These are phyloP conservation scores for Spatholobus suberectus DNA, from an alignment of 306 rosid genomes.

Conservation along the genomic window DNA sequence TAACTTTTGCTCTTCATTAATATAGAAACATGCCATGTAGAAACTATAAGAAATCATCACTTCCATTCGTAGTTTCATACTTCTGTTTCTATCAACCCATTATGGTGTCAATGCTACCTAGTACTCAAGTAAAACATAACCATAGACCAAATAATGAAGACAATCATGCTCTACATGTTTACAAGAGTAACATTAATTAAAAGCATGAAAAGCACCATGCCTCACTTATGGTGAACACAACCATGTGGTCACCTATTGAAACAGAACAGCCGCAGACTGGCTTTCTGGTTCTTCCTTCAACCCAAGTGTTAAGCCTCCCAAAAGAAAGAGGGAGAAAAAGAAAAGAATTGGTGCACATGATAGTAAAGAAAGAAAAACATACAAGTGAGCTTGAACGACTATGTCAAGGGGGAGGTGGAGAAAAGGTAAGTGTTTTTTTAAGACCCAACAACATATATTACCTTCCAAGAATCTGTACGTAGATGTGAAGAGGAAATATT, in stretches of 20 bases:
- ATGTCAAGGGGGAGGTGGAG: conserved; percentile 8
- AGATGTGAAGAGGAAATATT: conserved; percentile 93
- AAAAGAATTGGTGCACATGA: conserved; percentile 29
- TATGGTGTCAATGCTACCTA: not conserved
- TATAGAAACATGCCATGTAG: conserved; percentile 18
- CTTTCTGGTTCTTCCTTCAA: conserved; percentile 26
- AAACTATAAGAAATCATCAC: conserved; percentile 17
- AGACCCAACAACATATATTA: conserved; percentile 35
- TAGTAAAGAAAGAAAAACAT: conserved; percentile 31
- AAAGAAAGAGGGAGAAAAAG: conserved; percentile 23
- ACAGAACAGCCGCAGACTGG: not conserved
- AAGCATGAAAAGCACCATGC: conserved; percentile 6
- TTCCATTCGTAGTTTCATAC: not conserved
- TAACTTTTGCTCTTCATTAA: conserved; percentile 18
- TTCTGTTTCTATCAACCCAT: not conserved
- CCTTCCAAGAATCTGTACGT: conserved; percentile 75
- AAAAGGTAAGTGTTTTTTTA: conserved; percentile 15
- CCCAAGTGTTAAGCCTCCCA: conserved; percentile 16
- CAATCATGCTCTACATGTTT: not conserved
- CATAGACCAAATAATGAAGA: conserved; percentile 24
- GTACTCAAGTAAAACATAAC: conserved; percentile 9
- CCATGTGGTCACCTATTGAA: conserved; percentile 16
- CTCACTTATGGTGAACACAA: conserved; percentile 24
- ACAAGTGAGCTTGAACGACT: conserved; percentile 24
- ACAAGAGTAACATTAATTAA: conserved; percentile 17